Evolutionary conservation across 2,329 filamentous ascomycete species (phyloP), one percentile per base, ranked within the genome.

Genomic region (Sporothrix euskadiensis): DNA sequence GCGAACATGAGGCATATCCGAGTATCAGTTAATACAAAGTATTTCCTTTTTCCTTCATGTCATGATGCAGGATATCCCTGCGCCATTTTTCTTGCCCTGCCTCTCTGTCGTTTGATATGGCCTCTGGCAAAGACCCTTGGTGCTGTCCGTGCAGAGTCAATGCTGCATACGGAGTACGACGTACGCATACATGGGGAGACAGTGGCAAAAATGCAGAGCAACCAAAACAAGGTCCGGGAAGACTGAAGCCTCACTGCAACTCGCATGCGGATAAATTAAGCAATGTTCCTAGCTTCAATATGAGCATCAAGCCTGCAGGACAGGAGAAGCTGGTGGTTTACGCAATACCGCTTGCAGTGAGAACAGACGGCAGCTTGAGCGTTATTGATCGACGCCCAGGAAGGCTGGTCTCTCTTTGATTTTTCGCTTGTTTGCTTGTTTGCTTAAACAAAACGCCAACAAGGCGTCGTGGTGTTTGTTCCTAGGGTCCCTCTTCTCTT

Each of bases 381-480:
- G 61, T 22, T 30, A 39, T 66, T 66, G 39, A 66, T 66, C 61
- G 61, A 66, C 61, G 39, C 39, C 39, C 47, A 66, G 61, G 39
- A 66, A 66, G 61, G 61, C 61, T 30, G 61, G 22, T 66, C 22
- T 66, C 19, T 22, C 26, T 26, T 26, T 26, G 26, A 26, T 26
- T 26, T 26, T 26, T 26, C n/a, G 26, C 26, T 2, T 26, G 26
- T 26, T 26, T 26, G 26, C 26, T 26, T 26, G 26, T 2, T 61
- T 30, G n/a, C 39, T 47, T 47, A 22, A 3, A 30, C 26, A 26
- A 47, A 66, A 47, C 61, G 61, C 39, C n/a, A 66, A 47, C 22
- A 44, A 47, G 22, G 61, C 39, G 39, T 22, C 61, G 8, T 16
- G 14, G 12, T 19, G 10, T 16, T 49, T 19, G 19, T 61, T 61